phyloP scores from a whole-genome alignment of 2,329 filamentous ascomycete genomes.

The Phoma sp. region DNA sequence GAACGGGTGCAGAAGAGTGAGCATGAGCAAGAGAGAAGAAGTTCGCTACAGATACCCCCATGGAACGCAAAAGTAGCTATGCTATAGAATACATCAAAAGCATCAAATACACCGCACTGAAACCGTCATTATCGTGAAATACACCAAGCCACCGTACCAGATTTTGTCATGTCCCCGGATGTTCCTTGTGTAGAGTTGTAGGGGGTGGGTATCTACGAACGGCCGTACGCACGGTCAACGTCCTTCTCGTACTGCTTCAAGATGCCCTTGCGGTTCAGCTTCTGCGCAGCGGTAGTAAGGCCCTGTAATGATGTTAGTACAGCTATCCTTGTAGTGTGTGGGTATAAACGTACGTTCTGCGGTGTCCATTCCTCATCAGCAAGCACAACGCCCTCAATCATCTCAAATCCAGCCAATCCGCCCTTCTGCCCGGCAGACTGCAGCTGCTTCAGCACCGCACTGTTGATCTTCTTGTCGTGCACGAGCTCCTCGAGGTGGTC shows the following conservation, averaged over 20 bases:
- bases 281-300: slow-evolving; percentile 61
- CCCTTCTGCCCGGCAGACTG: slow-evolving; percentile 69
- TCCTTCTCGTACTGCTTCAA: slow-evolving; percentile 60
- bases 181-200: background rate
- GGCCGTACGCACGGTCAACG: slow-evolving; percentile 56
- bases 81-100: slow-evolving; percentile 17
- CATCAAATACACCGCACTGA: background rate
- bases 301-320: slow-evolving; percentile 40
- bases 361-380: slow-evolving; percentile 90
- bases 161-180: background rate
- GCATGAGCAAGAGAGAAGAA: background rate
- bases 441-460: slow-evolving; percentile 73
- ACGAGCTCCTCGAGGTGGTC: slow-evolving; percentile 73
- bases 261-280: slow-evolving; percentile 60
- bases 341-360: slow-evolving; percentile 70
- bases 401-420: slow-evolving; percentile 75
- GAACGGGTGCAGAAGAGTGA: background rate
- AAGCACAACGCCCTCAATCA: slow-evolving; percentile 77
- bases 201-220: slow-evolving; percentile 11
- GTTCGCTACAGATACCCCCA: slow-evolving; percentile 3
- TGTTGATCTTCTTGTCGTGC: slow-evolving; percentile 69
- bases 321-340: background rate
- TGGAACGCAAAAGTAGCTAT: slow-evolving; percentile 9
- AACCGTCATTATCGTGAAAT: slow-evolving; percentile 13
- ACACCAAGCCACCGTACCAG: slow-evolving; percentile 2